Conservation (phyloP, 257 asterid genomes). For the Dorcoceras hygrometricum region DNA sequence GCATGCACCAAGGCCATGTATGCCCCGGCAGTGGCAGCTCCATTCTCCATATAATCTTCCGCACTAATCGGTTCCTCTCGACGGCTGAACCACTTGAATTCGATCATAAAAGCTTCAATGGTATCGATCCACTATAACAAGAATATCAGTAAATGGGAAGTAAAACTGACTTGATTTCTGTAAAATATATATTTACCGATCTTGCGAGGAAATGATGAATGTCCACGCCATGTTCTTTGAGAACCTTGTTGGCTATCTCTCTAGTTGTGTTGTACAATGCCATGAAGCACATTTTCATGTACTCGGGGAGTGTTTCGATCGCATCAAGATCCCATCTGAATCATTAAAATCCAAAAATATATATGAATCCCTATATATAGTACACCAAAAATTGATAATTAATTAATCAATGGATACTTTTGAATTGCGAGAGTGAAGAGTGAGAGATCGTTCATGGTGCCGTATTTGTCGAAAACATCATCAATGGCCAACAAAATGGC, state of each 20-base stretch:
- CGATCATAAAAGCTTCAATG: constrained; percentile 27
- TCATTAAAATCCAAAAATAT: too few species aligned
- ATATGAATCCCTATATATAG: too few species aligned
- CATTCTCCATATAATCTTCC: constrained; percentile 24
- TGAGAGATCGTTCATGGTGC: constrained; percentile 30
- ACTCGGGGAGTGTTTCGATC: constrained; percentile 40
- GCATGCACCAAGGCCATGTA: constrained; percentile 32
- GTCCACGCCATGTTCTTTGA: constrained; percentile 36
- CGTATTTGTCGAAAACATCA: constrained; percentile 37
- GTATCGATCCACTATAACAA: constrained; percentile 22
- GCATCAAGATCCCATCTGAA: constrained; percentile 41
- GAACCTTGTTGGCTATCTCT: constrained; percentile 34
- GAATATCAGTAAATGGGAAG: not conserved
- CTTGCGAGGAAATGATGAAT: constrained; percentile 28
- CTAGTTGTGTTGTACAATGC: constrained; percentile 42
- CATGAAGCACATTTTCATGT: constrained; percentile 45
- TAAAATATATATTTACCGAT: constrained; percentile 21
- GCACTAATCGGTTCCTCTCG: constrained; percentile 13
- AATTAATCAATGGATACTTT: constrained; percentile 31
- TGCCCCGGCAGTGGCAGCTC: constrained; percentile 26
- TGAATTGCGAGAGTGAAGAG: constrained; percentile 37
- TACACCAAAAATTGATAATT: too few species aligned
- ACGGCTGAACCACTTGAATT: constrained; percentile 24
- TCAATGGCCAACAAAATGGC: constrained; percentile 42
- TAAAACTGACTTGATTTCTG: too few species aligned